Percentiles rank a stretch among this genome's conserved stretches.
Evolutionary conservation across 768 basidiomycete species (phyloP).

Genomic region (Xerocomus potaroensis): DNA sequence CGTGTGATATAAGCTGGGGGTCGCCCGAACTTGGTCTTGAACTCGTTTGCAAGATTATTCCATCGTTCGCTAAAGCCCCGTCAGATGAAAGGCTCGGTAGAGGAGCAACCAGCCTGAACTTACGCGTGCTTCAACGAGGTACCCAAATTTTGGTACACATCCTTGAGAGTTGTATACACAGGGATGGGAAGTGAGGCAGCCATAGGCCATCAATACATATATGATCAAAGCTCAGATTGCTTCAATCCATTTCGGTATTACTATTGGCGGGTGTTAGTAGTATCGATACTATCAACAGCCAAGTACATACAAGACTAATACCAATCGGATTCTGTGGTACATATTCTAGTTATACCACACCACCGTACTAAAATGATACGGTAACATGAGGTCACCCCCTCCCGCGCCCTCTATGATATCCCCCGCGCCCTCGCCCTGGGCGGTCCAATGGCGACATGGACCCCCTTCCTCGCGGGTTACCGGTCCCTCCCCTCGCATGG

Average conservation of each 20-base stretch:
- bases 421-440: conserved; percentile 29
- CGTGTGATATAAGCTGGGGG: conserved; percentile 67
- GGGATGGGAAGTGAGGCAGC: conserved; percentile 57
- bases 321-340: too few species aligned
- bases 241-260: too few species aligned
- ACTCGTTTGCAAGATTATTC: conserved; percentile 58
- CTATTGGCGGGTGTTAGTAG: too few species aligned
- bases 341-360: too few species aligned
- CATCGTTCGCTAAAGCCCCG: conserved; percentile 42
- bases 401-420: conserved; percentile 32
- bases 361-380: conserved; percentile 7
- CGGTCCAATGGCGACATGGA: conserved; percentile 27
- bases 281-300: too few species aligned
- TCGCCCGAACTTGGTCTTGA: conserved; percentile 58
- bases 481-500: conserved; percentile 21
- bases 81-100: background rate
- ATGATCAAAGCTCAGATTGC: too few species aligned
- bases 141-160: conserved; percentile 51
- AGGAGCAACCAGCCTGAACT: conserved; percentile 3
- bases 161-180: conserved; percentile 51
- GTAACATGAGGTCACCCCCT: conserved; percentile 14
- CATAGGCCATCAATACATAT: conserved; percentile 33
- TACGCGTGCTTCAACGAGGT: conserved; percentile 52
- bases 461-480: conserved; percentile 31
- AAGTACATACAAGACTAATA: too few species aligned